These are phyloP conservation scores for Flaveria sonorensis DNA, from an alignment of 129 eudicot genomes.

Conservation along the genomic window DNA sequence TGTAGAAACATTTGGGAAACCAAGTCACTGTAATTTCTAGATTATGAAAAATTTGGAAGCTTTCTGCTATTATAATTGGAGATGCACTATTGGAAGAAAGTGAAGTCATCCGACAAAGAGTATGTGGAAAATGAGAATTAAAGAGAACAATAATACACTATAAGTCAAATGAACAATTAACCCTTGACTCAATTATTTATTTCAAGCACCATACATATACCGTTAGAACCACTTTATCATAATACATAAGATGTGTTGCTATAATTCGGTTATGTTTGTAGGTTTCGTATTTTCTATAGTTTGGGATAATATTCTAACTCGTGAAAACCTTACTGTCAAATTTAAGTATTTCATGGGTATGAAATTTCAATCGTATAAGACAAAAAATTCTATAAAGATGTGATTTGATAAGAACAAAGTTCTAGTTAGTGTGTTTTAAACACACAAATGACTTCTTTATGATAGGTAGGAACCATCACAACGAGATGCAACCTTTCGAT, in stretches of 20 bases:
- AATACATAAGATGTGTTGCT: not conserved
- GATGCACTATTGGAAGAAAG: not conserved
- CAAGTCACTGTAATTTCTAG: not conserved
- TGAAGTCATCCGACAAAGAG: constrained; percentile 35
- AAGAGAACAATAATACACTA: constrained; percentile 3
- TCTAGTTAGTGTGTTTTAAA: no score
- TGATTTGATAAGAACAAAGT: no score
- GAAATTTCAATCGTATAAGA: no score
- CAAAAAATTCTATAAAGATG: no score
- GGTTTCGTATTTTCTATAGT: not conserved
- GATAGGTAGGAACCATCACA: no score
- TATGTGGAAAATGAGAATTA: constrained; percentile 29
- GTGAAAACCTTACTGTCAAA: no score
- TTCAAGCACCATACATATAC: not conserved
- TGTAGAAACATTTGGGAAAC: not conserved
- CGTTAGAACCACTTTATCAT: not conserved
- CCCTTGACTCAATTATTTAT: constrained; percentile 21
- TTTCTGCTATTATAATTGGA: not conserved
- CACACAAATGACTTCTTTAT: no score
- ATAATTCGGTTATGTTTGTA: not conserved
- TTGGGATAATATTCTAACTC: no score
- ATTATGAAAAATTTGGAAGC: not conserved
- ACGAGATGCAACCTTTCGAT: no score
- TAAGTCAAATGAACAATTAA: constrained; percentile 23
- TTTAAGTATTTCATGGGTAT: no score